These are phyloP conservation scores for Coemansia sp. DNA, from an alignment of 192 early-diverging fungal species.

Conservation along the genomic window DNA sequence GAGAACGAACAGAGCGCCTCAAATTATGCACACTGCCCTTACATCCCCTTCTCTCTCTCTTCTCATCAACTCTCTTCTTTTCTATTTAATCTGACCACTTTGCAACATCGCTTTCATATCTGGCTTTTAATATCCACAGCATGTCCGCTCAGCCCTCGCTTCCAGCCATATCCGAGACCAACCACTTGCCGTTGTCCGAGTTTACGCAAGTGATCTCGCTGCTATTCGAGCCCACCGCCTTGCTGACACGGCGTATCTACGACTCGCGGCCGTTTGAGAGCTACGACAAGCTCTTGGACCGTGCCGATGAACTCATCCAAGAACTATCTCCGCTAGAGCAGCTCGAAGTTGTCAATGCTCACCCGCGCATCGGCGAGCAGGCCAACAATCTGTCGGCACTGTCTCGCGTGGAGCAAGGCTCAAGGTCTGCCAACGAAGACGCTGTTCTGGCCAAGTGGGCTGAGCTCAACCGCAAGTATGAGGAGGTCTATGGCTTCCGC, in stretches of 20 bases:
- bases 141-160: conserved; percentile 50
- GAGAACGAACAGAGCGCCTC: background rate
- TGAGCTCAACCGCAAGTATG: conserved; percentile 65
- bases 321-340: conserved; percentile 64
- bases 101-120: background rate
- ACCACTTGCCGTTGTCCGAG: conserved; percentile 54
- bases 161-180: conserved; percentile 66
- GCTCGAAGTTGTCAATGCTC: conserved; percentile 82
- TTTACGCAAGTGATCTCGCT: conserved; percentile 65
- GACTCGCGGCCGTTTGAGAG: conserved; percentile 67
- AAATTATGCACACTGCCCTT: background rate
- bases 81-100: background rate
- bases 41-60: background rate
- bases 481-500: conserved; percentile 74
- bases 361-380: conserved; percentile 82
- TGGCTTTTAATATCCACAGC: conserved; percentile 8
- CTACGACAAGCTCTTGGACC: conserved; percentile 69
- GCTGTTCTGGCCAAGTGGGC: conserved; percentile 60
- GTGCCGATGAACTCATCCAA: conserved; percentile 52
- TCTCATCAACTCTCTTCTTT: background rate
- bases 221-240: conserved; percentile 83
- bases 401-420: conserved; percentile 69
- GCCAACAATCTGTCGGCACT: conserved; percentile 68
- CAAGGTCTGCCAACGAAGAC: conserved; percentile 56
- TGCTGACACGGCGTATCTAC: conserved; percentile 71